Percentiles rank a stretch among this genome's conserved stretches.
Evolutionary conservation across 2,329 filamentous ascomycete genomes (phyloP).

Genomic region (Exophiala sp.): DNA sequence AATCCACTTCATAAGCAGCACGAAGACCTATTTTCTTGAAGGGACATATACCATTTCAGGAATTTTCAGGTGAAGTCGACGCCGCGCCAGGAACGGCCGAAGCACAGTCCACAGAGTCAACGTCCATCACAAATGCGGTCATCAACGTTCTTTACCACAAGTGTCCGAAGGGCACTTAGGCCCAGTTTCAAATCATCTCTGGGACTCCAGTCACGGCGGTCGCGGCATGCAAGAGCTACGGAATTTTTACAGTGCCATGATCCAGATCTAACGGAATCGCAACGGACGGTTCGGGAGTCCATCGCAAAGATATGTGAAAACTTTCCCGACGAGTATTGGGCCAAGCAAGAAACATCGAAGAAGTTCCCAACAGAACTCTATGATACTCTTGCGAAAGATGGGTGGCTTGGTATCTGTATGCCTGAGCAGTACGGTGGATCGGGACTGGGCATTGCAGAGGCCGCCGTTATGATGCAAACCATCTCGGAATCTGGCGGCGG

Average conservation of each 20-base stretch:
- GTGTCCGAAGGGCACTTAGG: neutral
- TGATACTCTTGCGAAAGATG: constrained; percentile 38
- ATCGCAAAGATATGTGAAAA: constrained; percentile 44
- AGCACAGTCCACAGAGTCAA: neutral
- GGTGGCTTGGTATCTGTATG: constrained; percentile 47
- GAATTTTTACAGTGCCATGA: constrained; percentile 30
- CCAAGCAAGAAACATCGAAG: constrained; percentile 35
- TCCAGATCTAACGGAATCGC: constrained; percentile 40
- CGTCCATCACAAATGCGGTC: neutral
- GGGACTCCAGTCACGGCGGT: neutral
- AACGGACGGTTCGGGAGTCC: constrained; percentile 41
- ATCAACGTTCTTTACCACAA: neutral
- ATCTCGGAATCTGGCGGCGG: constrained; percentile 35
- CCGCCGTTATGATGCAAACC: constrained; percentile 48
- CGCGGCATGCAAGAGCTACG: constrained; percentile 22
- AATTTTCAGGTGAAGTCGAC: neutral
- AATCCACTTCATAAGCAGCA: neutral
- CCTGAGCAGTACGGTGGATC: constrained; percentile 42
- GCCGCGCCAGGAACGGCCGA: neutral
- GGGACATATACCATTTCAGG: neutral
- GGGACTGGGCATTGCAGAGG: constrained; percentile 42
- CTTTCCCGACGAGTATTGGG: constrained; percentile 45
- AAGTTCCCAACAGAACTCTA: constrained; percentile 42
- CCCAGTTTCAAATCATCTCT: too few species aligned
- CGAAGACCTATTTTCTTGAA: neutral